Percentiles rank a stretch among this genome's conserved stretches.
Conservation (phyloP, 1,284 basidiomycete species). For the Neonothopanus nambi region DNA sequence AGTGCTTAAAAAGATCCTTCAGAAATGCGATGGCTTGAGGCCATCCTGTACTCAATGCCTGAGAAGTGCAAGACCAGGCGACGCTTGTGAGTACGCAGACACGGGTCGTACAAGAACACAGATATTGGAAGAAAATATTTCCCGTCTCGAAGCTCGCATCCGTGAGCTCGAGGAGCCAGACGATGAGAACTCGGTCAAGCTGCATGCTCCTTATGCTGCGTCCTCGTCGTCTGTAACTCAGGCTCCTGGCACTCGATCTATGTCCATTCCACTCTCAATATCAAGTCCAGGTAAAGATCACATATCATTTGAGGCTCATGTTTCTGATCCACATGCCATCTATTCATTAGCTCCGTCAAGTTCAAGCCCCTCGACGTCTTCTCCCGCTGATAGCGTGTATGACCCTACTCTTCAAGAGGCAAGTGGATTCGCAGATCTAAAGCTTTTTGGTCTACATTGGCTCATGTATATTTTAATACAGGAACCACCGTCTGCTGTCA, state of each 20-base stretch:
- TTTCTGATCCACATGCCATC: too few species aligned
- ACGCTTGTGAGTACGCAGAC: slow-evolving; percentile 41
- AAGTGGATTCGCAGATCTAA: neutral
- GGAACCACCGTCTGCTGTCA: slow-evolving; percentile 8
- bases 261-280: neutral
- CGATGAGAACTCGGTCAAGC: neutral
- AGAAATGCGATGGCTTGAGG: slow-evolving; percentile 41
- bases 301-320: too few species aligned
- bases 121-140: slow-evolving; percentile 38
- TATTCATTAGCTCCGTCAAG: neutral
- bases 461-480: neutral
- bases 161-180: slow-evolving; percentile 20
- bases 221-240: neutral
- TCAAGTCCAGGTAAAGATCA: neutral
- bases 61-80: slow-evolving; percentile 30
- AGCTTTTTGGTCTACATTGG: neutral
- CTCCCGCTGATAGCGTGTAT: too few species aligned
- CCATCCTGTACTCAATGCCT: slow-evolving; percentile 39
- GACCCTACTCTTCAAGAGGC: slow-evolving; percentile 1
- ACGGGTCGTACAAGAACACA: slow-evolving; percentile 35
- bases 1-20: neutral
- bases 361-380: neutral
- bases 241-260: neutral
- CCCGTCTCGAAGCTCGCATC: slow-evolving; percentile 36
- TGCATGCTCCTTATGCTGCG: slow-evolving; percentile 15